Conservation (phyloP, 768 basidiomycete species). For the Russula griseocarnosa region DNA sequence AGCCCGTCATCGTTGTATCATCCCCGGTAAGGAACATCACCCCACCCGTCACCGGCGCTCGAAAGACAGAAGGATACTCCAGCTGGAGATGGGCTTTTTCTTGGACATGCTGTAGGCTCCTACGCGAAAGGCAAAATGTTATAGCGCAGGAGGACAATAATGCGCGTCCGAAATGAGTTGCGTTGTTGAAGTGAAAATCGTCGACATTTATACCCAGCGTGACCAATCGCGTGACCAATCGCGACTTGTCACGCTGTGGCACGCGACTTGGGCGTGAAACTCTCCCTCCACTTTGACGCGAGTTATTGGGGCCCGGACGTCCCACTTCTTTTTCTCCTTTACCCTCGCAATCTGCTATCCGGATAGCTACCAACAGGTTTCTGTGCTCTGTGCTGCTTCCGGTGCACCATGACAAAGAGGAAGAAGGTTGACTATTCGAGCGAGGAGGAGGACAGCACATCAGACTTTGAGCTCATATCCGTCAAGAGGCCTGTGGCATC, state of each 20-base stretch:
- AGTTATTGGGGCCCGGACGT: neutral
- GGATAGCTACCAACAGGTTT: neutral
- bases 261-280: neutral
- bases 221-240: neutral
- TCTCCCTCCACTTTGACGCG: neutral
- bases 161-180: conserved; percentile 35
- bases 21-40: conserved; percentile 41
- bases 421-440: conserved; percentile 2
- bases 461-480: conserved; percentile 13
- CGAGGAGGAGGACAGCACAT: conserved; percentile 17
- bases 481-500: neutral
- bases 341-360: no score
- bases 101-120: conserved; percentile 41
- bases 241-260: neutral
- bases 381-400: neutral
- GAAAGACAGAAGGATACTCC: conserved; percentile 36
- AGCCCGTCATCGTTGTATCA: conserved; percentile 30
- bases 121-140: conserved; percentile 33
- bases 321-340: no score
- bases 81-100: conserved; percentile 34
- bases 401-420: conserved; percentile 8
- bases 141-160: conserved; percentile 41
- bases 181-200: neutral
- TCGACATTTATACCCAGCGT: neutral
- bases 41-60: conserved; percentile 31